Evolutionary conservation across 192 early-diverging fungal genomes (phyloP), one percentile per base, ranked within the genome.

Genomic region (Neocallimastix lanati): DNA sequence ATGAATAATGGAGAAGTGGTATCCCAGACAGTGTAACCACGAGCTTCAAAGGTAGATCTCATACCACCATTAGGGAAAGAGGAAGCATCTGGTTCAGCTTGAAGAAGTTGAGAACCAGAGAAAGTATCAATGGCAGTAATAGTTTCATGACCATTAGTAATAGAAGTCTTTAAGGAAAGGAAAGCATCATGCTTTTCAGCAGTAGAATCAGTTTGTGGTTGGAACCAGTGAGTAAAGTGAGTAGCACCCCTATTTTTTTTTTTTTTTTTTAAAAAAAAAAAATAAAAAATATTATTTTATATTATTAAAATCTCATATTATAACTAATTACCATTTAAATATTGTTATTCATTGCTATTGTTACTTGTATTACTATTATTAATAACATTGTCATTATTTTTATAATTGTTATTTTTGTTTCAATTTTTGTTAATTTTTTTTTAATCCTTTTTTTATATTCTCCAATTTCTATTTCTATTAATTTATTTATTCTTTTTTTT

Each of bases 221-320:
- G 98, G 93, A 99, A 99, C 96, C 96, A 98, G 88, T 99, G 98
- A 58, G 96, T 98, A 84, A 96, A 99, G 90, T 99, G 98, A 67
- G 96, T 97, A 78, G 96, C 95, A 28, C 33, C 33, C 29, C 77
- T 81, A 50, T 25, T 76, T 29, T 79, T 18, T 35, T 37, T n/a
- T n/a, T n/a, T n/a, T n/a, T n/a, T n/a, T n/a, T n/a, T n/a, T n/a
- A n/a, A n/a, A n/a, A n/a, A n/a, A n/a, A n/a, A n/a, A n/a, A n/a
- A n/a, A n/a, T n/a, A n/a, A n/a, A n/a, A n/a, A n/a, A n/a, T n/a
- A n/a, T n/a, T n/a, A n/a, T n/a, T n/a, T n/a, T n/a, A n/a, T n/a
- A n/a, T n/a, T n/a, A n/a, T n/a, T n/a, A n/a, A n/a, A n/a, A n/a
- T n/a, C n/a, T n/a, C n/a, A n/a, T n/a, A n/a, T n/a, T n/a, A n/a